Base-by-base conservation (phyloP, 192 early-diverging fungal species). In the Chytriomyces sp. region DNA sequence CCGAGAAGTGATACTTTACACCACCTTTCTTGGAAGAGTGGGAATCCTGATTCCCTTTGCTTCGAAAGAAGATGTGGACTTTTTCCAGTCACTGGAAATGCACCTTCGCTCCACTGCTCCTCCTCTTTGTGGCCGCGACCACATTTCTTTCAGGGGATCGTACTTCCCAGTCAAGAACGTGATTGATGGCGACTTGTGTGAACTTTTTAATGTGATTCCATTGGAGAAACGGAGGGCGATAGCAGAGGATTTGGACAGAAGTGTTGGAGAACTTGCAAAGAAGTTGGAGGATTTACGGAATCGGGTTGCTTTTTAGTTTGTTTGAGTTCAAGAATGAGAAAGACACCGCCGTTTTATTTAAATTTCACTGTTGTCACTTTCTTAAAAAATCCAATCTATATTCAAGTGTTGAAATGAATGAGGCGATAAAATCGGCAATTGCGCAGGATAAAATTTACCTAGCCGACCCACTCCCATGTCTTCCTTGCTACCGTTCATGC, bases 161-260 rank as follows among this genome's bases (percentile, higher is more conserved):
- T 93, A 93, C 76, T 74, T 83, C 19, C 96, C 98, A 2, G 94
- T 95, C 8, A 65, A 73, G 30, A 77, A 76, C 59, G 80, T 82
- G 32, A 70, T 88, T 33, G 98, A 99, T 77, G 98, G 98, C 32
- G 94, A 98, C 81, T 76, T 99, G 41, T 97, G 94, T 78, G 98
- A 98, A 81, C 80, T 85, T 73, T 99, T 81, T 72, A 91, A 89
- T 76, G 60, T 85, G 49, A 77, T 96, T 38, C 81, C 93, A 0
- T 79, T 82, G 26, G 91, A 91, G 63, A 91, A 89, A 80, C 88
- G 89, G 78, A 70, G 88, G 54, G 76, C 77, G 30, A 90, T 99
- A 74, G 91, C 95, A 5, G 94, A 95, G 52, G 91, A 92, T 52
- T 78, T 98, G 64, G 98, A 96, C 77, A 82, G 93, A 54, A 89